Conservation (phyloP, 176 grass and related monocot species). For the Melocanna baccifera region DNA sequence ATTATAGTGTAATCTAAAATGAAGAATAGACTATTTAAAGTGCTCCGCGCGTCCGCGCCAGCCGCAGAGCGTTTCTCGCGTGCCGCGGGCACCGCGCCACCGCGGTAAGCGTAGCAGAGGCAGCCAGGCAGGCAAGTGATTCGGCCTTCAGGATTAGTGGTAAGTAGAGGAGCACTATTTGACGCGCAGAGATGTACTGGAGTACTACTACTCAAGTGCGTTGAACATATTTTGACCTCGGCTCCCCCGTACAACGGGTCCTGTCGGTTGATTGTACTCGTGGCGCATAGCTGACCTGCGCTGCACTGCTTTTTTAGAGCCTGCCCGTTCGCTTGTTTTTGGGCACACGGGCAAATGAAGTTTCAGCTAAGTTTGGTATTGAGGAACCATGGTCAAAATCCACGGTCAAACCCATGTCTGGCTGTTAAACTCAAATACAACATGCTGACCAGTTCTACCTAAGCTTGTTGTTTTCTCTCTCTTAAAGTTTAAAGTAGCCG, state of each 20-base stretch:
- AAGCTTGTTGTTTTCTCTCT: neutral
- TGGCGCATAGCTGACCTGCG: conserved; percentile 12
- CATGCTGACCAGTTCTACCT: neutral
- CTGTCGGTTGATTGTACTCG: neutral
- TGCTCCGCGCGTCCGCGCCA: too few species aligned
- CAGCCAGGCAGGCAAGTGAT: too few species aligned
- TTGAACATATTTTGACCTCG: conserved; percentile 9
- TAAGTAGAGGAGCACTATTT: too few species aligned
- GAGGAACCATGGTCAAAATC: conserved; percentile 25
- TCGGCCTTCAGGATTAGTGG: too few species aligned
- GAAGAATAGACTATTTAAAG: too few species aligned
- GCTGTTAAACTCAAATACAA: neutral
- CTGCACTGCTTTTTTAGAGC: neutral
- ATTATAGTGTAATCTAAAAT: too few species aligned
- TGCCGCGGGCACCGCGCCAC: too few species aligned
- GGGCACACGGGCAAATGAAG: conserved; percentile 11
- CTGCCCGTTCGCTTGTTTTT: neutral
- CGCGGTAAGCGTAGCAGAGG: too few species aligned
- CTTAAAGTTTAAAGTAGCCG: neutral
- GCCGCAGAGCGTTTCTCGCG: too few species aligned
- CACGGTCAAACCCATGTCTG: conserved; percentile 29
- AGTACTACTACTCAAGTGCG: neutral
- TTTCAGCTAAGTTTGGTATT: neutral
- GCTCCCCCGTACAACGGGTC: neutral
- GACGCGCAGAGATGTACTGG: too few species aligned